Base-by-base conservation (phyloP, 768 basidiomycete genomes). In the Agaricus bisporus region DNA sequence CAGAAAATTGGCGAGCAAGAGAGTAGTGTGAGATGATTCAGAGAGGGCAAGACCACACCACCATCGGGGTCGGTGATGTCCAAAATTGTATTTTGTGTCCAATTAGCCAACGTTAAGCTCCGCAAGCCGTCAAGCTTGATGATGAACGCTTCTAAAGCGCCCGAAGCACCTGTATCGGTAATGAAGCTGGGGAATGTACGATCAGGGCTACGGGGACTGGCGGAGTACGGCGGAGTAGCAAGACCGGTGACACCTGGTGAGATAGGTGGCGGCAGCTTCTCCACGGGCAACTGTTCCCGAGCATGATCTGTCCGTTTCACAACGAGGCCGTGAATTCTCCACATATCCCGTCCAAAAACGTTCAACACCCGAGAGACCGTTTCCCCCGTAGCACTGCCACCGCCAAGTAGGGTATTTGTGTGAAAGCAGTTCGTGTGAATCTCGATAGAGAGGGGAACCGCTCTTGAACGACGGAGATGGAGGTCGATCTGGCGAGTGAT, bases 231-330 rank as follows among this genome's bases (percentile, higher is more conserved):
- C 41, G 53, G 53, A 37, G 53, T 48, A 10, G 47, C 47, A 22
- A 54, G 47, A 18, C 53, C 53, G 0, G 46, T 48, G 9, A 18
- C 41, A 1, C 38, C 8, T 8, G 39, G 5, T 5, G 41, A 38
- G 7, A 36, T 46, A 20, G 53, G 38, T 22, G 51, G 38, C n/a
- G 36, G 48, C 18, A 42, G 20, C 46, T 32, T 54, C 35, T 36
- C 22, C 11, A 41, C 29, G 11, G 46, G 41, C 12, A 36, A 22
- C 29, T 32, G 38, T 36, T 38, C 38, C 28, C 52, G 37, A 11
- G 53, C 28, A 18, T 54, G 46, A 42, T 54, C 53, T 10, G 53
- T 54, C 47, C 53, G 48, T 47, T 54, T 54, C 38, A 54, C 25
- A 1, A 54, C 46, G 4, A 54, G 32, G 28, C 41, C 46, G 1